Evolutionary conservation across 2,329 filamentous ascomycete species (phyloP), one percentile per base, ranked within the genome.

Genomic region (Colletotrichum liaoningense): DNA sequence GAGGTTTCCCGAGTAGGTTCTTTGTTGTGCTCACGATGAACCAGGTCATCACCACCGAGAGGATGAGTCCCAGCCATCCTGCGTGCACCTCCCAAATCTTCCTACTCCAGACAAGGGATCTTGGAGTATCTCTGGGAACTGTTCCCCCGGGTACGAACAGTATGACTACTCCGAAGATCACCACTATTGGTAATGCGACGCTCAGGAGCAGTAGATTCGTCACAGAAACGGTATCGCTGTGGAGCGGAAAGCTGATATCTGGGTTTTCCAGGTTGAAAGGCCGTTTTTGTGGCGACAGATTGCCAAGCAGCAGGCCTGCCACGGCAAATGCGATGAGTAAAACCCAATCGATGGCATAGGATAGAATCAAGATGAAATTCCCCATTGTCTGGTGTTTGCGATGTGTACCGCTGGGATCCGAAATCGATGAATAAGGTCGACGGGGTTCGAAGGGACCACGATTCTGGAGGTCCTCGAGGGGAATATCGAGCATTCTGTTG

Each of bases 51-150:
- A 91, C 89, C 2, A 93, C 83, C 1, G 92, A 89, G 4, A 96
- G 84, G 0, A 85, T 93, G 3, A 96, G 85, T 0, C 94, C 94
- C 80, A 95, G 89, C 90, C 92, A 93, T 64, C 93, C 93, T 1
- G 88, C 90, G 78, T 96, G 93, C 82, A 92, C 91, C 80, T 96
- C 94, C 93, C 94, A 96, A 1, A 95, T 79, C 81, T 94, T 95
- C 74, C 93, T 87, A 77, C 88, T 88, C 89, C 93, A 93, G 49
- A 93, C 86, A 62, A 92, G 80, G 8, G 87, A 82, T 75, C 86
- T 87, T 1, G 91, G 88, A 0, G 90, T 89, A 11, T 85, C 84
- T 28, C 83, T 83, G 11, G 87, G 86, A 1, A 89, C 88, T 1
- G 89, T 89, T 2, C 88, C 86, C 1, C 92, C 92, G 0, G 93